phyloP scores from a whole-genome alignment of 164 flowering plant species.

The Umbellularia californica region DNA sequence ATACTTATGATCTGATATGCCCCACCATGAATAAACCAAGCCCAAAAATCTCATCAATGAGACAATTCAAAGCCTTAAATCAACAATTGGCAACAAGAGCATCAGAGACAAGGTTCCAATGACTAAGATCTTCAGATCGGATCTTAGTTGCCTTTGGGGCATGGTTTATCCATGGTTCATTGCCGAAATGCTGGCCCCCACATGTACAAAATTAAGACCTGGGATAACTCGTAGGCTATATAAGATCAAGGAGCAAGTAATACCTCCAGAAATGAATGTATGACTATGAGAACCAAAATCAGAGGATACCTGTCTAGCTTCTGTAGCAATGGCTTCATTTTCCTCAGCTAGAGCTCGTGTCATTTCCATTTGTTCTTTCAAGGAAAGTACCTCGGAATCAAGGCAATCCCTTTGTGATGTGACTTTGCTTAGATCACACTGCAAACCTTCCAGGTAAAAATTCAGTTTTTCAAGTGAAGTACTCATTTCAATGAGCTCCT shows the following conservation, averaged over 20 bases:
- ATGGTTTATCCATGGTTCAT: neutral
- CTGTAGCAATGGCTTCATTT: constrained; percentile 63
- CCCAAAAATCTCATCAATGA: no score
- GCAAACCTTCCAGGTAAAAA: constrained; percentile 38
- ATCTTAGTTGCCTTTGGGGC: neutral
- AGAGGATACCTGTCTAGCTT: constrained; percentile 67
- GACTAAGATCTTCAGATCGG: neutral
- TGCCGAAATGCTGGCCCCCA: neutral
- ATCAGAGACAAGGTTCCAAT: no score
- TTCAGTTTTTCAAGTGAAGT: constrained; percentile 44
- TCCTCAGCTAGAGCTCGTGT: constrained; percentile 55
- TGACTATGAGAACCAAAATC: neutral
- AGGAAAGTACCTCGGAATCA: constrained; percentile 30
- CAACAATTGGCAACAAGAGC: no score
- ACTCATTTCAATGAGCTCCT: constrained; percentile 49
- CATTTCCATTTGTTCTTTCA: constrained; percentile 63
- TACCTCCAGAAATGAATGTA: neutral
- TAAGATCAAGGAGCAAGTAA: neutral
- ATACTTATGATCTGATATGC: no score
- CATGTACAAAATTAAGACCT: neutral
- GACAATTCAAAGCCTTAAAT: no score
- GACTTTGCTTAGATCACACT: constrained; percentile 38
- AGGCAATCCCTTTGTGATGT: constrained; percentile 52
- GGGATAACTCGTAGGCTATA: neutral
- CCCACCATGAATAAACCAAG: no score